Conservation (phyloP, 2,329 filamentous ascomycete species). For the Neonectria magnoliae region DNA sequence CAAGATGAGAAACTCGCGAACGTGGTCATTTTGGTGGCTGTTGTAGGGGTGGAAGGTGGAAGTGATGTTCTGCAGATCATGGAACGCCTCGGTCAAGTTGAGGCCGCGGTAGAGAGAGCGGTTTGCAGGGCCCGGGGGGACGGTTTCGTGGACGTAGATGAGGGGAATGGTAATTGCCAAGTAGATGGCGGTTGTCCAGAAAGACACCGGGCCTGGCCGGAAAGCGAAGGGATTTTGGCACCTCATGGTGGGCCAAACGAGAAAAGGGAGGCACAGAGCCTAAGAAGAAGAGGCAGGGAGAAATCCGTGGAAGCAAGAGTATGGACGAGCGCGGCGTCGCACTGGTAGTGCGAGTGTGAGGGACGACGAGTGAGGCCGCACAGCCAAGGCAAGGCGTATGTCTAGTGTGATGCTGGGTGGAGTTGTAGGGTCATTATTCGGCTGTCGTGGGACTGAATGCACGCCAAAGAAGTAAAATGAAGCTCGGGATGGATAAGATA, state of each 20-base stretch:
- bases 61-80: constrained; percentile 80
- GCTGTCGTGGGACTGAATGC: background rate
- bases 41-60: constrained; percentile 88
- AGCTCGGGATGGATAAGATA: constrained; percentile 5
- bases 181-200: constrained; percentile 81
- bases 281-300: background rate
- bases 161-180: constrained; percentile 79
- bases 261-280: background rate
- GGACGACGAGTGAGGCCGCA: constrained; percentile 7
- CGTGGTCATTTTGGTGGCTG: constrained; percentile 81
- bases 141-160: constrained; percentile 77
- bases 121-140: constrained; percentile 71
- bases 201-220: constrained; percentile 80
- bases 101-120: constrained; percentile 65
- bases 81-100: constrained; percentile 87
- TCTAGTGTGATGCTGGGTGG: constrained; percentile 14
- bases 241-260: constrained; percentile 39
- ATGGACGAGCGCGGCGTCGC: constrained; percentile 8
- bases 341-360: background rate
- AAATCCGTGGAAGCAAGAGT: constrained; percentile 2
- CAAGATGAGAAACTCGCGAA: constrained; percentile 78
- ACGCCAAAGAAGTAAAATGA: background rate
- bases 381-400: constrained; percentile 5
- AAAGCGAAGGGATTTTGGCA: constrained; percentile 75
- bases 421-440: constrained; percentile 15